Percentiles rank a stretch among this genome's conserved stretches.
Conservation (phyloP, 2,329 filamentous ascomycete genomes). For the Fusarium zealandicum region DNA sequence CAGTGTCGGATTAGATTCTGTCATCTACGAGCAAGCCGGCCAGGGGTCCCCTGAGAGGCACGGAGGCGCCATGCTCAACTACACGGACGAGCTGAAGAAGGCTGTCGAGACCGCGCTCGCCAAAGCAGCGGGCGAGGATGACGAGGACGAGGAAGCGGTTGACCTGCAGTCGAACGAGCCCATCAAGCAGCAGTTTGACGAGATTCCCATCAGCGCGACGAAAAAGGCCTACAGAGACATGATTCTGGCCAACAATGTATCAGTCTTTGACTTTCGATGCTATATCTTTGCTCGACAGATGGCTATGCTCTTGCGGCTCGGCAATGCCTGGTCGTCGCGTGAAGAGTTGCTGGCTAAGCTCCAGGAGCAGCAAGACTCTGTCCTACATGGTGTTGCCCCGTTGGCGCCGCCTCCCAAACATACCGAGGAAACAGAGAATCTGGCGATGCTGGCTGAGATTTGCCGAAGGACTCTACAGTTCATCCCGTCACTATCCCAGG, state of each 20-base stretch:
- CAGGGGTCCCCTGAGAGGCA: constrained; percentile 68
- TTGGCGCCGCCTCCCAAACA: constrained; percentile 56
- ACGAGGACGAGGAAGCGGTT: constrained; percentile 53
- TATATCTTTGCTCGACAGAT: constrained; percentile 94
- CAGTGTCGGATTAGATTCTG: constrained; percentile 82
- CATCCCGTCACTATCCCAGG: constrained; percentile 78
- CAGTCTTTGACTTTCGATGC: constrained; percentile 91
- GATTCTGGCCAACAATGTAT: constrained; percentile 94
- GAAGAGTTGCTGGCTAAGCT: constrained; percentile 69
- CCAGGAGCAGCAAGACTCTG: constrained; percentile 66
- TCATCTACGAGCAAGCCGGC: constrained; percentile 75
- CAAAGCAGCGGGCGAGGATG: constrained; percentile 43
- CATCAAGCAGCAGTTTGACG: constrained; percentile 54
- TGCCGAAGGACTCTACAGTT: constrained; percentile 85
- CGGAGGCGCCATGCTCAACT: constrained; percentile 73
- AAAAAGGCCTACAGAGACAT: constrained; percentile 88
- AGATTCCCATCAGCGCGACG: constrained; percentile 67
- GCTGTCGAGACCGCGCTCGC: constrained; percentile 62
- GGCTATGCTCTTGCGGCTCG: constrained; percentile 79
- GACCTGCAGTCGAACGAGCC: constrained; percentile 57
- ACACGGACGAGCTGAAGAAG: constrained; percentile 76
- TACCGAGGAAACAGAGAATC: constrained; percentile 72
- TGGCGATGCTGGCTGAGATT: constrained; percentile 83
- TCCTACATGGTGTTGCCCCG: constrained; percentile 64
- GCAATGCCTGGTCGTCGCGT: constrained; percentile 72